Conservation (phyloP, 495 filamentous ascomycete species). For the Bacidia rubella region DNA sequence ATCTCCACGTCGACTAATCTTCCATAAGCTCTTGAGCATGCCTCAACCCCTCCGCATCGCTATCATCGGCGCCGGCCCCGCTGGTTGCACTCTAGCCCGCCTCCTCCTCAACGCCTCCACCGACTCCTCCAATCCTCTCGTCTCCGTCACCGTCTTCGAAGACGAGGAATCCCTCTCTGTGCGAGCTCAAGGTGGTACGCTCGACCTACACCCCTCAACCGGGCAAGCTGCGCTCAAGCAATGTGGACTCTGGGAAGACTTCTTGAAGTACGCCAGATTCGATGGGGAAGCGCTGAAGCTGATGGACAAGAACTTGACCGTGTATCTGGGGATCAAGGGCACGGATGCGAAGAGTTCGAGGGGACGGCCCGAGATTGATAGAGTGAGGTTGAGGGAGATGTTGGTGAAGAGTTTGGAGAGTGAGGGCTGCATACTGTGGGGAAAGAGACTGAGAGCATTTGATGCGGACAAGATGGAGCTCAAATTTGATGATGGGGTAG, state of each 20-base stretch:
- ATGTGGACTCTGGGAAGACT: slow-evolving; percentile 36
- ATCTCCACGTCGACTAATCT: too few relatives aligned
- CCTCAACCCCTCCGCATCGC: slow-evolving; percentile 27
- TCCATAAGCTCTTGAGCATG: too few relatives aligned
- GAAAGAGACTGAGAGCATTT: slow-evolving; percentile 6
- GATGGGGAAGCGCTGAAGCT: slow-evolving; percentile 28
- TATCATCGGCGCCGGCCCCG: slow-evolving; percentile 45
- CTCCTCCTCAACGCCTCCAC: slow-evolving; percentile 35
- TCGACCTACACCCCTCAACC: slow-evolving; percentile 40
- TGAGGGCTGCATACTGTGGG: slow-evolving; percentile 17
- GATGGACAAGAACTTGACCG: slow-evolving; percentile 23
- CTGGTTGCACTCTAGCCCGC: slow-evolving; percentile 42
- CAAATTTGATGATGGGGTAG: slow-evolving; percentile 20
- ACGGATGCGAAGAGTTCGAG: slow-evolving; percentile 9
- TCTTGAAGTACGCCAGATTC: slow-evolving; percentile 28
- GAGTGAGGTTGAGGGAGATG: slow-evolving; percentile 28
- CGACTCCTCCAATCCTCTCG: too few relatives aligned
- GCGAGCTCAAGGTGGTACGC: slow-evolving; percentile 37
- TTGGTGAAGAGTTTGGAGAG: slow-evolving; percentile 22
- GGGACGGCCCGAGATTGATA: slow-evolving; percentile 39
- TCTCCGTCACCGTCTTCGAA: slow-evolving; percentile 42
- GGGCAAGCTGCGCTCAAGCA: slow-evolving; percentile 40
- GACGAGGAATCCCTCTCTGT: slow-evolving; percentile 26
- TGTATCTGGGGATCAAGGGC: slow-evolving; percentile 17
- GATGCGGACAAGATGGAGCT: slow-evolving; percentile 8